These are phyloP conservation scores for Phyllosticta citriasiana DNA, from an alignment of 2,329 filamentous ascomycete species.

Conservation along the genomic window DNA sequence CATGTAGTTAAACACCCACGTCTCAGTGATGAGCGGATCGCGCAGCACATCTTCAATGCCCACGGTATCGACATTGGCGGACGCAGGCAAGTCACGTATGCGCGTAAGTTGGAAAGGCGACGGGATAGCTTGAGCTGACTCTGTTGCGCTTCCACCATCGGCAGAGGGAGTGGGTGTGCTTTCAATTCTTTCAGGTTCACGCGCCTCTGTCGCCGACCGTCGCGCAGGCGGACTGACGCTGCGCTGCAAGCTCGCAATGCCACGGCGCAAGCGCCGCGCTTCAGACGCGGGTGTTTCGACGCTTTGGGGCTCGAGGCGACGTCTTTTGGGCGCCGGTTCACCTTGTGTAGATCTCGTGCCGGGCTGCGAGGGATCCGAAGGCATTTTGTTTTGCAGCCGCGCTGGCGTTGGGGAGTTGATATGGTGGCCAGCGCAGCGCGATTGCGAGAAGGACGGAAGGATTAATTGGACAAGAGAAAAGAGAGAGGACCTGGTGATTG, in stretches of 20 bases:
- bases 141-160: neutral
- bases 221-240: neutral
- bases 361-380: neutral
- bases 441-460: too few species aligned
- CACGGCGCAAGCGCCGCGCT: neutral
- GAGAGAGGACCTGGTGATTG: too few species aligned
- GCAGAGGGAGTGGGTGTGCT: neutral
- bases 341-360: neutral
- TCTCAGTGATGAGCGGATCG: conserved; percentile 62
- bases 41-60: conserved; percentile 58
- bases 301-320: neutral
- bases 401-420: neutral
- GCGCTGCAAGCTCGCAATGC: neutral
- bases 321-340: neutral
- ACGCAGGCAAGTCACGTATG: conserved; percentile 52
- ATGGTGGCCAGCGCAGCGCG: too few species aligned
- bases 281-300: neutral
- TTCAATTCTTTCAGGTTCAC: neutral
- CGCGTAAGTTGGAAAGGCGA: conserved; percentile 66
- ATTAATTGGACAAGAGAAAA: too few species aligned
- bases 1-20: conserved; percentile 62
- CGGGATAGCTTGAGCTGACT: conserved; percentile 20
- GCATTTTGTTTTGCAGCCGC: neutral
- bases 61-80: conserved; percentile 56
- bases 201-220: neutral